Conservation (phyloP, 1,284 basidiomycete genomes). For the Tilletia horrida region DNA sequence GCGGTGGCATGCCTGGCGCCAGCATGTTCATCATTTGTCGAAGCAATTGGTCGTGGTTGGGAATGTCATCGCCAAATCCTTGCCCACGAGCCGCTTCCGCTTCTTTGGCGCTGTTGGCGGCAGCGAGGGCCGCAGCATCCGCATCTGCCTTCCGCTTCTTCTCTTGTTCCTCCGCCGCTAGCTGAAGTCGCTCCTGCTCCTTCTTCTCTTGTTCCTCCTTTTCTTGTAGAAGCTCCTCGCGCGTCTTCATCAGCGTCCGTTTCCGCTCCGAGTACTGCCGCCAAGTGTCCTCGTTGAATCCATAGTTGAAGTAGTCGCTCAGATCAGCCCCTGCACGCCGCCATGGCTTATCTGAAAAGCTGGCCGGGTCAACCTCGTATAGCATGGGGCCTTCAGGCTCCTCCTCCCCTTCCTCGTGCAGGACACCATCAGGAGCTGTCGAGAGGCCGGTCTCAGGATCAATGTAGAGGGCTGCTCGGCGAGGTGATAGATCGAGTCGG, state of each 20-base stretch:
- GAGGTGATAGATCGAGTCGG: conserved; percentile 35
- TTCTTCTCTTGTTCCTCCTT: conserved; percentile 13
- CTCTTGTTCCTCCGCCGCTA: background rate
- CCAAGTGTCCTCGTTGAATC: conserved; percentile 96
- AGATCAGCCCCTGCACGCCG: conserved; percentile 85
- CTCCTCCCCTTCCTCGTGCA: conserved; percentile 43
- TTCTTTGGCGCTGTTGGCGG: conserved; percentile 1
- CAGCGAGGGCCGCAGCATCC: background rate
- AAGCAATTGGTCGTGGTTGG: conserved; percentile 9
- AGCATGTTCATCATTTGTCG: conserved; percentile 7
- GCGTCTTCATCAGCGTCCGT: conserved; percentile 73
- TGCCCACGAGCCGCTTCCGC: conserved; percentile 1
- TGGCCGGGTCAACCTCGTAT: conserved; percentile 79
- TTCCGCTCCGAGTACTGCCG: conserved; percentile 83
- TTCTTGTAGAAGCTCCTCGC: conserved; percentile 59
- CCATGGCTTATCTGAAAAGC: conserved; percentile 81
- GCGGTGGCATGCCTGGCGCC: conserved; percentile 17
- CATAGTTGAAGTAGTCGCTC: conserved; percentile 98
- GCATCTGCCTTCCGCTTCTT: background rate
- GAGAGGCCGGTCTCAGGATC: conserved; percentile 47
- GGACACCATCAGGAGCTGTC: conserved; percentile 52
- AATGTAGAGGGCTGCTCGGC: conserved; percentile 36
- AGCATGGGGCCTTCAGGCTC: conserved; percentile 71
- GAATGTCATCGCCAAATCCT: background rate
- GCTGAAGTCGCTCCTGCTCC: background rate